Evolutionary conservation across 73 alveolate species (phyloP).

Genomic region (Symbiodinium natans): DNA sequence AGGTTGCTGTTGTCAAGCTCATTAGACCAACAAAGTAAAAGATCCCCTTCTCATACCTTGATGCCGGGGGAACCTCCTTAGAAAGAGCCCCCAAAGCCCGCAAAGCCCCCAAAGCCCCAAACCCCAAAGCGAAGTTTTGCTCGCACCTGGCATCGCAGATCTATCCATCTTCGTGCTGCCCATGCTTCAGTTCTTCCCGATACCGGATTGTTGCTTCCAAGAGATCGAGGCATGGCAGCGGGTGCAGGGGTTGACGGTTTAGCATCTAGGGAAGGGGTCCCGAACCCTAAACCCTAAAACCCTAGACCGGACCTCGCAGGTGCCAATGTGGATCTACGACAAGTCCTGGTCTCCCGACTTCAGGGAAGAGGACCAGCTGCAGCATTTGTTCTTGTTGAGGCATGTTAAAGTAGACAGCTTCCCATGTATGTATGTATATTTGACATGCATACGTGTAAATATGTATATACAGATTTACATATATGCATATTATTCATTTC

Average conservation of each 20-base stretch:
- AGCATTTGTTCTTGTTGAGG: no score
- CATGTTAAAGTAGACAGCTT: no score
- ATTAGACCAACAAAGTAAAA: no score
- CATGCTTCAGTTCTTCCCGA: slow-evolving; percentile 81
- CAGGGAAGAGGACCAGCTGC: not conserved
- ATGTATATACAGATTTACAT: no score
- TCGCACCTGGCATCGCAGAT: slow-evolving; percentile 19
- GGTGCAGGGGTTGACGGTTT: not conserved
- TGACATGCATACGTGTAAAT: no score
- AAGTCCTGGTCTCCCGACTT: not conserved
- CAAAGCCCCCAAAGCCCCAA: not conserved
- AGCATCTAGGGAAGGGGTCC: not conserved
- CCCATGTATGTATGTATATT: no score
- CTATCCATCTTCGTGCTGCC: slow-evolving; percentile 92
- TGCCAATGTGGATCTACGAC: slow-evolving; percentile 33
- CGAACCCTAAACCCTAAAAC: not conserved
- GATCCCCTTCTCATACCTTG: no score
- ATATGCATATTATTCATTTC: no score
- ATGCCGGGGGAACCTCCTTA: no score
- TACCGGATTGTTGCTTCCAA: slow-evolving; percentile 78
- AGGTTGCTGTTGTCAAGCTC: no score
- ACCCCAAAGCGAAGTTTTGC: not conserved
- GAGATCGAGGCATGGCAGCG: slow-evolving; percentile 8
- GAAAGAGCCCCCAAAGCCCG: not conserved
- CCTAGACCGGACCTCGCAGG: not conserved